phyloP scores from a whole-genome alignment of 2,329 filamentous ascomycete genomes.

The Mycosphaerella arachidis region DNA sequence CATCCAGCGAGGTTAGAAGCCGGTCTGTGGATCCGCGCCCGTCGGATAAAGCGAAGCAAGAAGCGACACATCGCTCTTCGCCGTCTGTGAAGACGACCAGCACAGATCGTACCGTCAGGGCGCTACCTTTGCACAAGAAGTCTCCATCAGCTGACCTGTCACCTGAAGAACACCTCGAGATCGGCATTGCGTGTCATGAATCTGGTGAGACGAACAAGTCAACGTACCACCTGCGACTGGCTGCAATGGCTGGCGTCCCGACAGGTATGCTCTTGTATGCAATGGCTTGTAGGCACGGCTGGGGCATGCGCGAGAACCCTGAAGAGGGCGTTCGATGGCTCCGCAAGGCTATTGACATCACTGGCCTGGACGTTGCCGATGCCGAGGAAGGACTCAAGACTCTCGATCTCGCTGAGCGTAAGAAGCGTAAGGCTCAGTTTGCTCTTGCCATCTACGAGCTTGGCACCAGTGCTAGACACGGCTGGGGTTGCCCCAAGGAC shows the following conservation, averaged over 20 bases:
- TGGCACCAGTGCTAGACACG: constrained; percentile 94
- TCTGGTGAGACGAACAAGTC: constrained; percentile 84
- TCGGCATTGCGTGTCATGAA: constrained; percentile 87
- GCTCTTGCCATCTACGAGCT: constrained; percentile 94
- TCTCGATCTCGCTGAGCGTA: constrained; percentile 55
- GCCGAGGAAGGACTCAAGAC: constrained; percentile 20
- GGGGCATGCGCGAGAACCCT: constrained; percentile 93
- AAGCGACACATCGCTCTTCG: constrained; percentile 28
- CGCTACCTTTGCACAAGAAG: constrained; percentile 45
- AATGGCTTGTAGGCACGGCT: constrained; percentile 89
- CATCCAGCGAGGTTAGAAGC: constrained; percentile 22
- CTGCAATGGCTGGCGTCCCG: constrained; percentile 77
- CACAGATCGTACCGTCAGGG: constrained; percentile 44
- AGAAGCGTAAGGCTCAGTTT: constrained; percentile 86
- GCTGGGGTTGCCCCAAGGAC: constrained; percentile 94
- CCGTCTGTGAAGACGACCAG: constrained; percentile 32
- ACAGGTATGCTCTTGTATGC: constrained; percentile 96
- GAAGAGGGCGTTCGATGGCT: constrained; percentile 88
- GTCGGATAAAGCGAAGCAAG: background rate
- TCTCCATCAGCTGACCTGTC: constrained; percentile 63
- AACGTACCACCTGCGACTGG: constrained; percentile 89
- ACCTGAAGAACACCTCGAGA: constrained; percentile 81
- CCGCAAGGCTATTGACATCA: constrained; percentile 80
- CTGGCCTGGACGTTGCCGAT: constrained; percentile 78
- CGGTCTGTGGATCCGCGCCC: constrained; percentile 30